Evolutionary conservation across 495 filamentous ascomycete species (phyloP).

Genomic region (Astrothelium subdiscretum): DNA sequence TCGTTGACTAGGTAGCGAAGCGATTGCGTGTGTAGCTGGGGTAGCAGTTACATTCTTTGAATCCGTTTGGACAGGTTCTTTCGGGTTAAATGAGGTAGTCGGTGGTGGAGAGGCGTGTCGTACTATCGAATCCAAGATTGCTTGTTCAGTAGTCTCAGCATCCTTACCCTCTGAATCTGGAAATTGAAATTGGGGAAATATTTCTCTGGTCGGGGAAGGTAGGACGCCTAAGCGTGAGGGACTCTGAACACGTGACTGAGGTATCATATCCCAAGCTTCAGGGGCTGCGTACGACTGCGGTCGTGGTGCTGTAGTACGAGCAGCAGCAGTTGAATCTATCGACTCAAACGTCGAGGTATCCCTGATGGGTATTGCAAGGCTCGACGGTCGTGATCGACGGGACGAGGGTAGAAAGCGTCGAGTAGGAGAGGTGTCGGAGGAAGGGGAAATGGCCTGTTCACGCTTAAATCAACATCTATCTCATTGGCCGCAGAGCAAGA

Average conservation of each 20-base stretch:
- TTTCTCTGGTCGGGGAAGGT: slow-evolving; percentile 13
- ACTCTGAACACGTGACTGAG: background rate
- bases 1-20: slow-evolving; percentile 12
- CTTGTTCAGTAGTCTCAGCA: slow-evolving; percentile 3
- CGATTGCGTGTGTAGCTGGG: background rate
- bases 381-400: background rate
- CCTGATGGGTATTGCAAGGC: background rate
- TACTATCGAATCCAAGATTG: background rate
- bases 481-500: background rate
- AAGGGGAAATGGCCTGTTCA: background rate
- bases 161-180: slow-evolving; percentile 4
- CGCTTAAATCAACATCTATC: background rate
- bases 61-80: background rate
- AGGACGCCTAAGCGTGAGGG: slow-evolving; percentile 15
- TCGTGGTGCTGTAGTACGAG: background rate
- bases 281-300: slow-evolving; percentile 17
- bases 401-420: background rate
- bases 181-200: background rate
- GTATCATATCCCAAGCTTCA: slow-evolving; percentile 13
- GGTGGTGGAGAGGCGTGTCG: background rate
- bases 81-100: background rate
- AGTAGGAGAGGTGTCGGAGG: background rate
- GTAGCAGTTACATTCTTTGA: background rate
- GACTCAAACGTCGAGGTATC: background rate
- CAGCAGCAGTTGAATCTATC: slow-evolving; percentile 6